Evolutionary conservation across 331 rosid species (phyloP).

Genomic region (Phaseolus coccineus): DNA sequence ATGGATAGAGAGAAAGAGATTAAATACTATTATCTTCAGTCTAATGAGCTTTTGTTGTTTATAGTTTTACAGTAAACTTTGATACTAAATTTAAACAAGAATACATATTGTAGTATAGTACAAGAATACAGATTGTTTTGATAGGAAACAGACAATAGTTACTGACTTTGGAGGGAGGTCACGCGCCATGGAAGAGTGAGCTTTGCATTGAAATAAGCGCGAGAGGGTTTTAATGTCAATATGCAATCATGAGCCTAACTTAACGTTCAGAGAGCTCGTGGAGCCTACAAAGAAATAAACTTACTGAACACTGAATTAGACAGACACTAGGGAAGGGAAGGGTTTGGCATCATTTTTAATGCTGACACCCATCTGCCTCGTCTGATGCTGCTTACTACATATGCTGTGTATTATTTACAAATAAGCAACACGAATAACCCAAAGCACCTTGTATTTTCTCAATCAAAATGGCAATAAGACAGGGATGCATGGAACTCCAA

Average conservation of each 20-base stretch:
- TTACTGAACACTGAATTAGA: neutral
- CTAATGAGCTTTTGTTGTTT: neutral
- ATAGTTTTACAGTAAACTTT: too few relatives aligned
- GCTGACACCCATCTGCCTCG: neutral
- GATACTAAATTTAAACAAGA: too few relatives aligned
- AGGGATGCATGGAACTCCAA: neutral
- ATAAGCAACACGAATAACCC: neutral
- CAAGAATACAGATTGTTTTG: neutral
- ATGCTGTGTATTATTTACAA: neutral
- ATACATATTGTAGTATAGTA: too few relatives aligned
- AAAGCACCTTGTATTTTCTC: neutral
- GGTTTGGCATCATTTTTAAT: neutral
- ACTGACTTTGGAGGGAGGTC: neutral
- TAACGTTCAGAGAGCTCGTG: constrained; percentile 31
- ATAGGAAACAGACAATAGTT: neutral
- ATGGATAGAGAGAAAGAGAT: too few relatives aligned
- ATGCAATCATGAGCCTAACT: constrained; percentile 26
- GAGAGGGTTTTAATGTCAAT: constrained; percentile 22
- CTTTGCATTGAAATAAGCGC: constrained; percentile 16
- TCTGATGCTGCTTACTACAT: neutral
- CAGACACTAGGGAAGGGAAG: neutral
- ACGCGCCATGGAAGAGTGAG: constrained; percentile 25
- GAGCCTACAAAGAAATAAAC: constrained; percentile 8
- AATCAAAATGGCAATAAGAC: neutral
- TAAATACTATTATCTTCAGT: neutral